These are phyloP conservation scores for Hibiscus syriacus DNA, from an alignment of 345 rosid species.

Conservation along the genomic window DNA sequence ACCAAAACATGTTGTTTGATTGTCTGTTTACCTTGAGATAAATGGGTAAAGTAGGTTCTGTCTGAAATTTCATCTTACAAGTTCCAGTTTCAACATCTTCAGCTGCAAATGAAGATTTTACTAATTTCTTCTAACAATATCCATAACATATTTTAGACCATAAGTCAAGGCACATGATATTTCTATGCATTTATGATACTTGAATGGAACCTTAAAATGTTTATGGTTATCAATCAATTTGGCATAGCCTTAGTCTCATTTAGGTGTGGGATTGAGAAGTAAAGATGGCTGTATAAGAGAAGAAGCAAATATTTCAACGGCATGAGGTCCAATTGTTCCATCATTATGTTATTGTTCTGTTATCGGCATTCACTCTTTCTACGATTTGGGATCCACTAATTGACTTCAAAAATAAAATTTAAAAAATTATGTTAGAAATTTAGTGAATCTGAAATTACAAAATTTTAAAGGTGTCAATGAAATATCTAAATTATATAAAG, in stretches of 20 bases:
- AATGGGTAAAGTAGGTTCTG: conserved; percentile 84
- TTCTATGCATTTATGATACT: too few relatives aligned
- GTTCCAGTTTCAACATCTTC: conserved; percentile 71
- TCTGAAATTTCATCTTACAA: conserved; percentile 49
- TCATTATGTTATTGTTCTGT: neutral
- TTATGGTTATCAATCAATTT: neutral
- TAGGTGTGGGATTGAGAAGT: neutral
- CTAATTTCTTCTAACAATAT: neutral
- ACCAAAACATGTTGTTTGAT: neutral
- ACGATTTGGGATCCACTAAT: neutral
- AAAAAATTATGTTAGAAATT: too few relatives aligned
- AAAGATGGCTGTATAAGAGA: too few relatives aligned
- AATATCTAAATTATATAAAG: too few relatives aligned
- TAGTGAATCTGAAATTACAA: too few relatives aligned
- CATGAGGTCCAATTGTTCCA: conserved; percentile 1
- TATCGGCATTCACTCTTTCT: neutral
- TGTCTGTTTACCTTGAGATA: conserved; percentile 74
- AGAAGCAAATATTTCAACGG: neutral
- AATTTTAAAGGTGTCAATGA: too few relatives aligned
- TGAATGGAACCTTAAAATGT: neutral
- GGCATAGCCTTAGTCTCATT: neutral
- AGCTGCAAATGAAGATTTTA: conserved; percentile 40
- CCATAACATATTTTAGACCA: too few relatives aligned
- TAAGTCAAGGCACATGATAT: neutral
- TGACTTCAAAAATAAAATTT: too few relatives aligned